Conservation (phyloP, 371 early-diverging fungal species). For the Syncephalastrum contaminatum region DNA sequence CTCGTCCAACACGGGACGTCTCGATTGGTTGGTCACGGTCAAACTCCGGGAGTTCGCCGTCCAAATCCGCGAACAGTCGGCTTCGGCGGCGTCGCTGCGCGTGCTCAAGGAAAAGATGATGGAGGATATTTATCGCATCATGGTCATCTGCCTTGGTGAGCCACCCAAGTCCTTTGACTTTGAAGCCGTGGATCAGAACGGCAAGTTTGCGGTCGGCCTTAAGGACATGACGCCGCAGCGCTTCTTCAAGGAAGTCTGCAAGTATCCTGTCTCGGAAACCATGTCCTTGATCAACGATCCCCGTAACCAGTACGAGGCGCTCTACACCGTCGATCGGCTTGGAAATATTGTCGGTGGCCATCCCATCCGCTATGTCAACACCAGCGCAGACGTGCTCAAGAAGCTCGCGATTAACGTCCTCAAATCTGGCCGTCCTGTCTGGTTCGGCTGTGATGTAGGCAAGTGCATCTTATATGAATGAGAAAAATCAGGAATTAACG, state of each 20-base stretch:
- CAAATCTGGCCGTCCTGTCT: slow-evolving; percentile 67
- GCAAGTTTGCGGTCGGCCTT: slow-evolving; percentile 54
- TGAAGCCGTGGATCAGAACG: slow-evolving; percentile 70
- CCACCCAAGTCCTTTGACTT: slow-evolving; percentile 74
- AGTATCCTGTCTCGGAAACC: slow-evolving; percentile 58
- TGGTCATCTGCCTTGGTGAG: slow-evolving; percentile 75
- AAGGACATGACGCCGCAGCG: slow-evolving; percentile 59
- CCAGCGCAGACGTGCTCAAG: slow-evolving; percentile 59
- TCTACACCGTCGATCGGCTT: slow-evolving; percentile 77
- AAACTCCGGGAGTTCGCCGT: slow-evolving; percentile 74
- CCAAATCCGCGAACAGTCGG: slow-evolving; percentile 56
- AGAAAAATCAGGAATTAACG: background rate
- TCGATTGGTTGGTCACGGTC: slow-evolving; percentile 63
- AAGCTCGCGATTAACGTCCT: slow-evolving; percentile 59
- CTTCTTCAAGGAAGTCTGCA: slow-evolving; percentile 66
- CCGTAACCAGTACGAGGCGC: slow-evolving; percentile 57
- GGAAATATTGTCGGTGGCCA: slow-evolving; percentile 75
- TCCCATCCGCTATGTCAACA: slow-evolving; percentile 70
- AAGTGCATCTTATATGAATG: slow-evolving; percentile 27
- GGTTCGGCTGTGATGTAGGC: slow-evolving; percentile 87
- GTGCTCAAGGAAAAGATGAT: slow-evolving; percentile 60
- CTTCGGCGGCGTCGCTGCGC: slow-evolving; percentile 33
- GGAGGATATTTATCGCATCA: slow-evolving; percentile 70
- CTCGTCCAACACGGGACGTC: slow-evolving; percentile 58
- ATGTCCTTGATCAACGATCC: slow-evolving; percentile 81